Evolutionary conservation across 441 rosid genomes (phyloP).

Genomic region (Arabidopsis hybrid): DNA sequence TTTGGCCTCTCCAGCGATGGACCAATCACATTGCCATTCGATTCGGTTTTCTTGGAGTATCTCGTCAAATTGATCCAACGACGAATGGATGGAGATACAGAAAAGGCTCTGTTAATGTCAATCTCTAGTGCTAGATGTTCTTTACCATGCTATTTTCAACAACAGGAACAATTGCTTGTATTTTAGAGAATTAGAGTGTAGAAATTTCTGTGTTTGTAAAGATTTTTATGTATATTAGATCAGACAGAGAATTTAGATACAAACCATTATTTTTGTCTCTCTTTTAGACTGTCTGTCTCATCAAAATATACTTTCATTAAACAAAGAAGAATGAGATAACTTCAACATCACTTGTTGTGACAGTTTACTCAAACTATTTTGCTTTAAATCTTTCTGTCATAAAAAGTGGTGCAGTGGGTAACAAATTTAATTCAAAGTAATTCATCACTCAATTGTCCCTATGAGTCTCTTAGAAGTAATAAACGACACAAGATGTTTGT

Average conservation of each 20-base stretch:
- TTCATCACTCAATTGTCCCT: neutral
- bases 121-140: constrained; percentile 30
- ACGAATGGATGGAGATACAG: constrained; percentile 24
- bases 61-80: constrained; percentile 31
- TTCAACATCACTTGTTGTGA: neutral
- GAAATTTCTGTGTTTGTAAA: neutral
- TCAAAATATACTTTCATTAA: neutral
- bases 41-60: constrained; percentile 43
- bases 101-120: constrained; percentile 44
- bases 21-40: constrained; percentile 45
- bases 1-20: constrained; percentile 42
- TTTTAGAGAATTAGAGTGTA: constrained; percentile 16
- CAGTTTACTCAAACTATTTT: neutral
- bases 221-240: neutral
- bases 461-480: neutral
- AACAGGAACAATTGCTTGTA: constrained; percentile 27
- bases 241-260: neutral
- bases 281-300: neutral
- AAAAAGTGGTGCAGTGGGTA: neutral
- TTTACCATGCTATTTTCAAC: constrained; percentile 19
- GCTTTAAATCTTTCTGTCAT: neutral
- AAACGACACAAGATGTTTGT: neutral
- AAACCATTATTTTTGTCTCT: neutral
- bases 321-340: neutral
- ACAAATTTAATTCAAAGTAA: neutral